phyloP scores from a whole-genome alignment of 2,329 filamentous ascomycete genomes.

The Aureobasidium sp. region DNA sequence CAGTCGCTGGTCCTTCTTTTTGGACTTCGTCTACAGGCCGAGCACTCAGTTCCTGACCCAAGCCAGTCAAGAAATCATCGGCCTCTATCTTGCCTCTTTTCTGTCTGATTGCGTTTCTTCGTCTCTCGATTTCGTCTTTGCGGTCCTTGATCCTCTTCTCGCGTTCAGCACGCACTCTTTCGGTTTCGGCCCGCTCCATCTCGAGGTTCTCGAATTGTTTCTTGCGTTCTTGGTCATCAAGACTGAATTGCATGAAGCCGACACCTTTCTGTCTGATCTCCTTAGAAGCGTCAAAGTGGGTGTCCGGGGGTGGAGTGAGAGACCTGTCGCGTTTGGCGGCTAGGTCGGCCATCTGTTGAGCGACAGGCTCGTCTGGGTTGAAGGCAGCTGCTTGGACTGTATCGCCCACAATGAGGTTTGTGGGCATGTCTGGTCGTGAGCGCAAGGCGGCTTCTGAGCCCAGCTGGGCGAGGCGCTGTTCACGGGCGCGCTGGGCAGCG shows the following conservation, averaged over 20 bases:
- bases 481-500: slow-evolving; percentile 54
- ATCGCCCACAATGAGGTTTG: slow-evolving; percentile 73
- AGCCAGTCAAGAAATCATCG: slow-evolving; percentile 60
- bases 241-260: slow-evolving; percentile 84
- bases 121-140: slow-evolving; percentile 53
- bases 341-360: slow-evolving; percentile 66
- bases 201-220: slow-evolving; percentile 69
- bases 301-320: slow-evolving; percentile 67
- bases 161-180: slow-evolving; percentile 49
- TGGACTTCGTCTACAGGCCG: neutral
- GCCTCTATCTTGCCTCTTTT: slow-evolving; percentile 58
- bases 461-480: slow-evolving; percentile 50
- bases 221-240: slow-evolving; percentile 57
- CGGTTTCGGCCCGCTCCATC: slow-evolving; percentile 59
- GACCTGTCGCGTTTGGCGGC: slow-evolving; percentile 70
- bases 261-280: slow-evolving; percentile 84
- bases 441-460: slow-evolving; percentile 46
- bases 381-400: slow-evolving; percentile 78
- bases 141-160: slow-evolving; percentile 51
- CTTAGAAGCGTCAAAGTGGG: slow-evolving; percentile 75
- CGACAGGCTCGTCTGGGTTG: slow-evolving; percentile 56
- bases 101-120: slow-evolving; percentile 40
- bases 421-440: slow-evolving; percentile 54
- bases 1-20: neutral
- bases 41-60: slow-evolving; percentile 31